phyloP scores from a whole-genome alignment of 2,329 filamentous ascomycete genomes.

The Botrytis porri region DNA sequence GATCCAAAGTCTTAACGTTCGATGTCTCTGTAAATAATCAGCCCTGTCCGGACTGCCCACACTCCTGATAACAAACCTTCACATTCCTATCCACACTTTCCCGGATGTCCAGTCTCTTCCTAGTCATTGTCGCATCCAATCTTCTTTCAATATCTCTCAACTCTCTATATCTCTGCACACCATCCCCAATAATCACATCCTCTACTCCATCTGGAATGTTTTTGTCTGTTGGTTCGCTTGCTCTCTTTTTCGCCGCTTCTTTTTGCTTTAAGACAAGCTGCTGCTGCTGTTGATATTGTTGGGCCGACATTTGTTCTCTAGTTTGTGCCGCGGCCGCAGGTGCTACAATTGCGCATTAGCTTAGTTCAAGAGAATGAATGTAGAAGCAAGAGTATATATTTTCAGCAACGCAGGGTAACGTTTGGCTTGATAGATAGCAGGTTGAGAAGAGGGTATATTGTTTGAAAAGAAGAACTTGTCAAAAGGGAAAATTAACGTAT shows the following conservation, averaged over 20 bases:
- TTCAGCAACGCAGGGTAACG: background rate
- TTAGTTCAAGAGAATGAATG: background rate
- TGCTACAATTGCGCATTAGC: constrained; percentile 20
- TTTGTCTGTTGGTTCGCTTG: constrained; percentile 90
- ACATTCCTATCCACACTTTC: constrained; percentile 73
- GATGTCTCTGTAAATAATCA: constrained; percentile 57
- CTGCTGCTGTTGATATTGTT: constrained; percentile 15
- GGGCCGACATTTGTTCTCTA: constrained; percentile 13
- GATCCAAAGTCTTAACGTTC: constrained; percentile 89
- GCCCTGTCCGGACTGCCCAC: background rate
- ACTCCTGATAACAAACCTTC: constrained; percentile 51
- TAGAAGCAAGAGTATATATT: background rate
- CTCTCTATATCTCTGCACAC: constrained; percentile 76
- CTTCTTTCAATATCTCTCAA: constrained; percentile 83
- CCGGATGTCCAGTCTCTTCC: constrained; percentile 87
- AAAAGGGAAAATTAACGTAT: constrained; percentile 38
- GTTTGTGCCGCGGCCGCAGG: constrained; percentile 44
- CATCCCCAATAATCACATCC: constrained; percentile 76
- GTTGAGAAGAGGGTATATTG: background rate
- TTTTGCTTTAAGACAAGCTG: constrained; percentile 45
- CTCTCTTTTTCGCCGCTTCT: constrained; percentile 73
- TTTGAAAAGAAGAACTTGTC: background rate
- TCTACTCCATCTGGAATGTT: constrained; percentile 90
- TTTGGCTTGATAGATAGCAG: background rate
- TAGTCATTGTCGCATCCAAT: constrained; percentile 88